A percentile compares a stretch with the other conserved stretches of the same genome.
Evolutionary conservation across 1,139 yeast species (phyloP).

Genomic region (Protomyces inouyei): DNA sequence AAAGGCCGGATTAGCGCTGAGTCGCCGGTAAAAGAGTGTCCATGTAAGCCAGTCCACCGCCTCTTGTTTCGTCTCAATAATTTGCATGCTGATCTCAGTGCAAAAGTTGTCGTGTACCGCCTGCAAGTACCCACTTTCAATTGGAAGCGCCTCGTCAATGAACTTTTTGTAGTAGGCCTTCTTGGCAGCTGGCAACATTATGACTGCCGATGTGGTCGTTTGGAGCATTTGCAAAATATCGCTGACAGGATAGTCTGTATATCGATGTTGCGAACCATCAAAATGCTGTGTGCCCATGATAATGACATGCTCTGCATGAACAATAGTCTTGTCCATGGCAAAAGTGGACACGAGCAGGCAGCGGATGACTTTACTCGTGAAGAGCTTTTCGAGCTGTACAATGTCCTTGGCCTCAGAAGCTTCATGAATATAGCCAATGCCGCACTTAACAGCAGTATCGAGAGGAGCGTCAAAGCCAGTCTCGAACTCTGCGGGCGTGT

Average conservation of each 20-base stretch:
- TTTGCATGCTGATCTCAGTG: constrained; percentile 62
- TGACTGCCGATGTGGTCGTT: constrained; percentile 43
- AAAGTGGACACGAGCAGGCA: constrained; percentile 58
- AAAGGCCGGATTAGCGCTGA: constrained; percentile 78
- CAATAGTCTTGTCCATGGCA: constrained; percentile 47
- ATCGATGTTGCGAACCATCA: constrained; percentile 70
- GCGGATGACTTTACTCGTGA: constrained; percentile 48
- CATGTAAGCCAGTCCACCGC: constrained; percentile 88
- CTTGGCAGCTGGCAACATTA: constrained; percentile 56
- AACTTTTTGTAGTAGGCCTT: constrained; percentile 66
- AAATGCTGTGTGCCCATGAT: constrained; percentile 67
- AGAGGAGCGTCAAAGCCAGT: constrained; percentile 41
- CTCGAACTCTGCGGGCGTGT: constrained; percentile 39
- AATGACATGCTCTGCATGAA: constrained; percentile 53
- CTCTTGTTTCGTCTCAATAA: constrained; percentile 70
- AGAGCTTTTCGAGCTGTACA: constrained; percentile 52
- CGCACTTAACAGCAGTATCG: constrained; percentile 48
- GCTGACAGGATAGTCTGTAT: constrained; percentile 61
- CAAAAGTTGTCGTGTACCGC: constrained; percentile 62
- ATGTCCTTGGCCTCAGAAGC: constrained; percentile 57
- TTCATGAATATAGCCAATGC: constrained; percentile 64
- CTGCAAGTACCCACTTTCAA: constrained; percentile 67
- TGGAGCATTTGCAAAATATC: constrained; percentile 44
- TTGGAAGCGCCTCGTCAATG: constrained; percentile 68
- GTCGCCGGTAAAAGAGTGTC: constrained; percentile 73